A percentile compares a stretch with the other conserved stretches of the same genome.
Conservation (phyloP, 805 yeast genomes). For the Candida quercuum region DNA sequence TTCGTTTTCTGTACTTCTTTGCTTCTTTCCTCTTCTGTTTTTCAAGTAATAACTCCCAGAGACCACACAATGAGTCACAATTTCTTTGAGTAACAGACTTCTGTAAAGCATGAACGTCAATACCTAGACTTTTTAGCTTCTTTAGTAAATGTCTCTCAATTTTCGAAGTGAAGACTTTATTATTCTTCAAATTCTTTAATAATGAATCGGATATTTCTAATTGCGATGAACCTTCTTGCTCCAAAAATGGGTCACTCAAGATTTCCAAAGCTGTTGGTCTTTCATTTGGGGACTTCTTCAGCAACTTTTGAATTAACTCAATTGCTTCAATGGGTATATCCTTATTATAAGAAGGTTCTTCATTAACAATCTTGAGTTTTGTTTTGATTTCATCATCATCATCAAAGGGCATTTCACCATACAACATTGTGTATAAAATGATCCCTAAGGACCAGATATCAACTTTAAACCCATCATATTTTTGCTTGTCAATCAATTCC, state of each 20-base stretch:
- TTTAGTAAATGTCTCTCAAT: constrained; percentile 60
- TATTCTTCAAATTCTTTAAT: constrained; percentile 29
- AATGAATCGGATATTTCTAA: constrained; percentile 34
- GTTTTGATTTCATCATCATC: constrained; percentile 68
- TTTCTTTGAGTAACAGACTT: constrained; percentile 51
- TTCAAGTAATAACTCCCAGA: constrained; percentile 66
- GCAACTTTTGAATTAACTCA: constrained; percentile 44
- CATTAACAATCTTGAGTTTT: constrained; percentile 52
- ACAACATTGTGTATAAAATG: constrained; percentile 75
- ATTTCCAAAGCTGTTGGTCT: constrained; percentile 58
- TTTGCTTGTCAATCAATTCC: constrained; percentile 63
- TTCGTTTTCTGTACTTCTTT: constrained; percentile 28
- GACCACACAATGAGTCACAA: constrained; percentile 69
- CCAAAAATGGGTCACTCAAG: constrained; percentile 44
- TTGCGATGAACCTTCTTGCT: constrained; percentile 37
- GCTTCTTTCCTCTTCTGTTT: constrained; percentile 29
- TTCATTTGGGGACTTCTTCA: constrained; percentile 58
- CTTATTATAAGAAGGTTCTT: constrained; percentile 55
- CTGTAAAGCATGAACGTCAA: constrained; percentile 57
- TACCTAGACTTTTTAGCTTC: constrained; percentile 51
- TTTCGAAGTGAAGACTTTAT: constrained; percentile 49
- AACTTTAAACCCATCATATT: constrained; percentile 73
- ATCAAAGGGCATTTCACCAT: constrained; percentile 89
- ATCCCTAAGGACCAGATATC: constrained; percentile 95
- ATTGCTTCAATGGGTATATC: constrained; percentile 44